Base-by-base conservation (phyloP, 192 early-diverging fungal genomes). In the Coemansia sp. region DNA sequence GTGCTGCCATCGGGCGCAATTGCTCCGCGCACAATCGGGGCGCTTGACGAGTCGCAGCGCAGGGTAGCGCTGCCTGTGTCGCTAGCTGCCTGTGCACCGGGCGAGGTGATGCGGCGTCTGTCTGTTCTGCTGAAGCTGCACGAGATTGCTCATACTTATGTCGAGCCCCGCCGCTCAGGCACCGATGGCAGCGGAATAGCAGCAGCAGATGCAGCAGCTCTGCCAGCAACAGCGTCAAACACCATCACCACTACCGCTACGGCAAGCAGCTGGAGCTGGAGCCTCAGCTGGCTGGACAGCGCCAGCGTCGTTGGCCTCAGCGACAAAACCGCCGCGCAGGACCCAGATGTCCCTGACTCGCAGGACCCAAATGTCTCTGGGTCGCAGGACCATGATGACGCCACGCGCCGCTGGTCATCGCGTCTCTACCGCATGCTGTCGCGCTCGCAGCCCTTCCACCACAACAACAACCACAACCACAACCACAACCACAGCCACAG, bases 81-180 rank as follows among this genome's bases (percentile, higher is more conserved):
- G 25, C 65, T 81, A 0, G 17, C 68, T 0, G 10, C 22, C 1
- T 17, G 31, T 2, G 23, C 75, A 41, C 41, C 64, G 1, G 44
- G 20, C 7, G 54, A 70, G 2, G 65, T 81, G 4, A 23, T 81
- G 7, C 65, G 58, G 2, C 48, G 66, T 25, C 47, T 81, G 2
- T 62, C 68, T 14, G 29, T 50, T 19, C 36, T 81, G 53, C 65
- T 81, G 1, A 58, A 50, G 2, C 15, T 61, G 36, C 78, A 81
- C 37, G 58, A 74, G 41, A 81, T 81, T 14, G 44, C 72, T 23
- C 68, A 71, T 38, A 71, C 72, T 30, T 81, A 74, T 42, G 68
- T 81, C 0, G 72, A 81, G 58, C 69, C 72, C 0, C 61, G 61
- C 2, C 2, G 22, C 14, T 25, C 45, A 25, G 45, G 8, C 23